phyloP scores from a whole-genome alignment of 2,329 filamentous ascomycete species.

The Parafenestella ontariensis region DNA sequence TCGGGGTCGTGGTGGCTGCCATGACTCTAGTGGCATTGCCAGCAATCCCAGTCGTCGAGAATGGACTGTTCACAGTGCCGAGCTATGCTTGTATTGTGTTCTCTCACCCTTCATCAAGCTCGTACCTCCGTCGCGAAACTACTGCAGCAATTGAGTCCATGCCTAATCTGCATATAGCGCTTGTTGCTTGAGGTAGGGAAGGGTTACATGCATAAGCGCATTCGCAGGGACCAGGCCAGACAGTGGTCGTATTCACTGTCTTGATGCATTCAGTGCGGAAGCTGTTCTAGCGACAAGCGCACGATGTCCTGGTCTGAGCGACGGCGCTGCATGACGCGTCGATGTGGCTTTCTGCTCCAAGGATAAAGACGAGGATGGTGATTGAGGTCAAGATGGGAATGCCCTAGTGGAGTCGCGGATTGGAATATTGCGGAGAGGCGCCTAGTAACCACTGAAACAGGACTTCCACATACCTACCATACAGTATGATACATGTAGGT shows the following conservation, averaged over 20 bases:
- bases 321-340: constrained; percentile 7
- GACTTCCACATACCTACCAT: too few species aligned
- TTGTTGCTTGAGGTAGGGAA: constrained; percentile 20
- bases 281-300: constrained; percentile 12
- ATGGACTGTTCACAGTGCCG: constrained; percentile 6
- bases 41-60: constrained; percentile 2
- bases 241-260: constrained; percentile 7
- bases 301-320: constrained; percentile 6
- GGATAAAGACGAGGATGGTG: not conserved
- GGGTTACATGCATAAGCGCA: constrained; percentile 12
- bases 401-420: too few species aligned
- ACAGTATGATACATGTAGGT: too few species aligned
- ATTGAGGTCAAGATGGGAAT: not conserved
- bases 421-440: too few species aligned
- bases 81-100: constrained; percentile 6
- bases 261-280: constrained; percentile 15
- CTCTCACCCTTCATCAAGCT: constrained; percentile 16
- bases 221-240: constrained; percentile 22
- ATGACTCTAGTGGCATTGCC: constrained; percentile 11
- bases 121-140: constrained; percentile 20
- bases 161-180: constrained; percentile 14
- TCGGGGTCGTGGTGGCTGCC: constrained; percentile 7
- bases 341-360: constrained; percentile 7
- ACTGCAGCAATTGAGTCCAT: constrained; percentile 21
- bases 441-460: too few species aligned